Evolutionary conservation across 2,329 filamentous ascomycete genomes (phyloP).

Genomic region (Aspergillus amoenus): DNA sequence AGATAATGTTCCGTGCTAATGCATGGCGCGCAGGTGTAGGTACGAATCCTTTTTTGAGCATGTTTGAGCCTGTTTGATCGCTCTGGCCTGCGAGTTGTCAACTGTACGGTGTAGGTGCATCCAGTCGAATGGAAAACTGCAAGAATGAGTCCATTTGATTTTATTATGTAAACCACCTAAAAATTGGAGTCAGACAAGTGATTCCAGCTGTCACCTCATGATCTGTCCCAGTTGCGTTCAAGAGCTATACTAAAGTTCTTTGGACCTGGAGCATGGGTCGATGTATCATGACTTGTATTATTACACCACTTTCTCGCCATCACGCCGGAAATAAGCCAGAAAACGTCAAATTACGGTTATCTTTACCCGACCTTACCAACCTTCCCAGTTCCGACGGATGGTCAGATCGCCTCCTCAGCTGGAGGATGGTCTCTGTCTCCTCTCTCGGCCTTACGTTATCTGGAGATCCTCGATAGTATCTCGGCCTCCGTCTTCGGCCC

Average conservation of each 20-base stretch:
- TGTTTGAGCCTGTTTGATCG: neutral
- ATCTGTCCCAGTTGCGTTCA: neutral
- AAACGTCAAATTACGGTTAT: neutral
- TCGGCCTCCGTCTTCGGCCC: constrained; percentile 20
- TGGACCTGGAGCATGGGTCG: no score
- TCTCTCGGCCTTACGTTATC: constrained; percentile 23
- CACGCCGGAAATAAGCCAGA: neutral
- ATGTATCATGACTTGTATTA: no score
- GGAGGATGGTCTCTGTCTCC: constrained; percentile 1
- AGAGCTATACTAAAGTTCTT: no score
- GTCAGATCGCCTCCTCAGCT: neutral
- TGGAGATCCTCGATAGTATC: constrained; percentile 17
- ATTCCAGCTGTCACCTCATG: neutral
- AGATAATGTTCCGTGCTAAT: constrained; percentile 8
- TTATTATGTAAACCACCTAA: no score
- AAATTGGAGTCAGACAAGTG: neutral
- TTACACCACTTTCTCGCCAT: no score
- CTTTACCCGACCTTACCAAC: neutral
- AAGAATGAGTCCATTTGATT: neutral
- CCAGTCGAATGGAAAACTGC: neutral
- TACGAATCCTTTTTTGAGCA: neutral
- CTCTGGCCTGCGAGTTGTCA: no score
- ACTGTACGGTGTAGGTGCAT: no score
- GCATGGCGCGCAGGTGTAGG: neutral
- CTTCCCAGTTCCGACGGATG: neutral